phyloP scores from a whole-genome alignment of 139 green algal species.

The Pleodorina starrii region DNA sequence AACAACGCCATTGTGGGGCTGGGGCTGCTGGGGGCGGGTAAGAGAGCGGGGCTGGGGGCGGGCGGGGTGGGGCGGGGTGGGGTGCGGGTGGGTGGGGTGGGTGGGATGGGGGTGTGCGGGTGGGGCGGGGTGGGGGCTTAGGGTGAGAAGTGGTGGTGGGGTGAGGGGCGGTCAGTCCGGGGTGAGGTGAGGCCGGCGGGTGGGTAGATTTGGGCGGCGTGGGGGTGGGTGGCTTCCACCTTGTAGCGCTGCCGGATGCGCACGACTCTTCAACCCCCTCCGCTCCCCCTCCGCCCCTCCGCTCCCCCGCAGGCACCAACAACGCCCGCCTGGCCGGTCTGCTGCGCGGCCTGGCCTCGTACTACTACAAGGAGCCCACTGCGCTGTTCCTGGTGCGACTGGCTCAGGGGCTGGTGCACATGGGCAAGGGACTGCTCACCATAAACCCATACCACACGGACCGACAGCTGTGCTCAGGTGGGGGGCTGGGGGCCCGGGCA shows the following conservation, averaged over 20 bases:
- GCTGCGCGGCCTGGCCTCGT: slow-evolving; percentile 88
- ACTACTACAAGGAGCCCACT: slow-evolving; percentile 98
- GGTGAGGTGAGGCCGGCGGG: no score
- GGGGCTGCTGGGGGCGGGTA: slow-evolving; percentile 89
- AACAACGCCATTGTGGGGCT: slow-evolving; percentile 91
- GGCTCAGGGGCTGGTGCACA: slow-evolving; percentile 91
- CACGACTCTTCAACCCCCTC: no score
- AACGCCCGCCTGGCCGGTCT: slow-evolving; percentile 92
- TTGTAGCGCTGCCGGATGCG: no score
- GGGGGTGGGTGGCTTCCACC: no score
- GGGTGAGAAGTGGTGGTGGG: no score
- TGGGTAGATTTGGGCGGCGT: no score
- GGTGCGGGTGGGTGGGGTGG: no score
- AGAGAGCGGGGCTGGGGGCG: not conserved
- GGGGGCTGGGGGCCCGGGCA: no score
- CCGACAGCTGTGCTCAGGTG: slow-evolving; percentile 87
- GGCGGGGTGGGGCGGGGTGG: not conserved
- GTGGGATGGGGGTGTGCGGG: no score
- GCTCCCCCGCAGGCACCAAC: slow-evolving; percentile 89
- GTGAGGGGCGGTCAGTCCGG: no score
- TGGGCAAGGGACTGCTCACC: slow-evolving; percentile 97
- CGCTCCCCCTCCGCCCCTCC: no score
- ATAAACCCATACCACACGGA: slow-evolving; percentile 94
- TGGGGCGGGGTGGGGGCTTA: no score
- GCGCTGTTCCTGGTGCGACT: slow-evolving; percentile 92